Evolutionary conservation across 192 early-diverging fungal genomes (phyloP).

Genomic region (Umbelopsis sp.): DNA sequence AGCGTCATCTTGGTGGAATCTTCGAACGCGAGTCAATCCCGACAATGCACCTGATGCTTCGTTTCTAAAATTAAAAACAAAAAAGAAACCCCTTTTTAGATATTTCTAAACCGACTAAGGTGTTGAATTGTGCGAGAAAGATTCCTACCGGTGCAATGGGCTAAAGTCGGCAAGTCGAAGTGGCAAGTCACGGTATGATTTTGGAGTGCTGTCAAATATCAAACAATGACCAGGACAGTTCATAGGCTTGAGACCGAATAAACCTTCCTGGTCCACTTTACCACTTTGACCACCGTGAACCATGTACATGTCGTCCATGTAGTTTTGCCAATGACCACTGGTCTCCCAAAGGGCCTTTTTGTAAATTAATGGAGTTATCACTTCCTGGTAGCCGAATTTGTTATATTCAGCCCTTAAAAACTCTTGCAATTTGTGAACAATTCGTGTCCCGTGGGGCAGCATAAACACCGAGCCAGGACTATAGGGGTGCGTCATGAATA

Average conservation of each 20-base stretch:
- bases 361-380: conserved; percentile 90
- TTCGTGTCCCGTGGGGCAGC: conserved; percentile 77
- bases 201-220: conserved; percentile 77
- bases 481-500: conserved; percentile 71
- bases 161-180: conserved; percentile 91
- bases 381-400: conserved; percentile 81
- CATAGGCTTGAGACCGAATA: conserved; percentile 95
- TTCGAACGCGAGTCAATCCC: conserved; percentile 88
- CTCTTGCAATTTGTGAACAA: conserved; percentile 75
- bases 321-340: conserved; percentile 96
- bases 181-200: conserved; percentile 89
- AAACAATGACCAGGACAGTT: conserved; percentile 97
- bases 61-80: conserved; percentile 58
- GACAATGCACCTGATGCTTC: conserved; percentile 88
- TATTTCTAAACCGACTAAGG: conserved; percentile 1
- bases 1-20: conserved; percentile 97
- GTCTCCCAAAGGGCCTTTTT: conserved; percentile 93
- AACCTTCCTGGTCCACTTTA: conserved; percentile 45
- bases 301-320: conserved; percentile 92
- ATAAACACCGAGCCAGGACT: conserved; percentile 78
- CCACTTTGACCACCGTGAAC: conserved; percentile 42
- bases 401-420: conserved; percentile 78
- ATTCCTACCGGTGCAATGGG: conserved; percentile 79
- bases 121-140: neutral
- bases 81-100: neutral